phyloP scores from a whole-genome alignment of 805 yeast species.

The Nakazawaea sp. region DNA sequence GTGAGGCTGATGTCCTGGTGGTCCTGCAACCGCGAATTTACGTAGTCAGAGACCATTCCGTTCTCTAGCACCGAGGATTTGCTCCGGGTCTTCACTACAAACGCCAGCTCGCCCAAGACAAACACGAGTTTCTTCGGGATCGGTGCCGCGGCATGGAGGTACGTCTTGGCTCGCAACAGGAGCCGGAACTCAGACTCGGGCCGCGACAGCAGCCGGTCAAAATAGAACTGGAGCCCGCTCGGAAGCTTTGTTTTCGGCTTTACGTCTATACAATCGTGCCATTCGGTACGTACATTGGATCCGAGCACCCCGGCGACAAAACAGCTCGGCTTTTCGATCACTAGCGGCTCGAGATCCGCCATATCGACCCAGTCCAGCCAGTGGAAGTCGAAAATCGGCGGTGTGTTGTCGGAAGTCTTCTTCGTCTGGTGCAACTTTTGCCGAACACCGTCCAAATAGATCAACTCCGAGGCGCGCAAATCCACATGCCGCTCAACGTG shows the following conservation, averaged over 20 bases:
- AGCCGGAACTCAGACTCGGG: constrained; percentile 30
- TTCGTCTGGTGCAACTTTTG: constrained; percentile 19
- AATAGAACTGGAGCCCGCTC: constrained; percentile 17
- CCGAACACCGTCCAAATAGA: constrained; percentile 26
- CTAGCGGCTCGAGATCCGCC: constrained; percentile 29
- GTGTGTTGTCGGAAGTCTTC: constrained; percentile 19
- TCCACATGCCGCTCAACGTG: constrained; percentile 27
- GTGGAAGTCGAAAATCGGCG: constrained; percentile 35
- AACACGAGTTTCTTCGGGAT: constrained; percentile 37
- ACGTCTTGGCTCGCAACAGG: constrained; percentile 34
- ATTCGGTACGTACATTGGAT: constrained; percentile 29
- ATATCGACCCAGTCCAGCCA: constrained; percentile 54
- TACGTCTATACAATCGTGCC: constrained; percentile 31
- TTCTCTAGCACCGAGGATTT: constrained; percentile 16
- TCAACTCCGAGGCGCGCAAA: constrained; percentile 23
- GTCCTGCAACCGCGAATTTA: constrained; percentile 20
- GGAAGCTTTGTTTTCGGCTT: constrained; percentile 9
- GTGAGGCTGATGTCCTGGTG: constrained; percentile 12
- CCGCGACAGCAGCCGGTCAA: constrained; percentile 19
- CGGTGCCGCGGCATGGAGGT: constrained; percentile 34
- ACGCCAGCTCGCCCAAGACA: constrained; percentile 32
- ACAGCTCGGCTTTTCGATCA: constrained; percentile 35
- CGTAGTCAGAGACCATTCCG: constrained; percentile 25
- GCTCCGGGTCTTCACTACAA: constrained; percentile 22
- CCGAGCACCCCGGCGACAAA: constrained; percentile 37